These are phyloP conservation scores for Westerdykella ornata DNA, from an alignment of 2,329 filamentous ascomycete genomes.

Conservation along the genomic window DNA sequence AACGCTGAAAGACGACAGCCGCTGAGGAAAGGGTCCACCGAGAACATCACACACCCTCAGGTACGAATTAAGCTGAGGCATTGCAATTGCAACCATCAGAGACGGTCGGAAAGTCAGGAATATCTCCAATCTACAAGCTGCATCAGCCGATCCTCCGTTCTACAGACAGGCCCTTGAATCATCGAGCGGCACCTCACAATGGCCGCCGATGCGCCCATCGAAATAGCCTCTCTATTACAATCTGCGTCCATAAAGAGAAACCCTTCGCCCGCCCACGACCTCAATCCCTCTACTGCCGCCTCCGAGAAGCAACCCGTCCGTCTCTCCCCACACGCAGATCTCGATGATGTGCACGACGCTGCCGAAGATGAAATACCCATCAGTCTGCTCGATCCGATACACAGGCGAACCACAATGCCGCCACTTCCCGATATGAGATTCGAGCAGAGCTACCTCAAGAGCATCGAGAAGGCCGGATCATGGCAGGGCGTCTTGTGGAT, in stretches of 20 bases:
- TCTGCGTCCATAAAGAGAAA: conserved; percentile 67
- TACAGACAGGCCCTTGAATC: no score
- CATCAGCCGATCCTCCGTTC: no score
- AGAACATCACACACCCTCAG: no score
- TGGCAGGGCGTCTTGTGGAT: conserved; percentile 78
- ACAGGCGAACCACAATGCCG: conserved; percentile 58
- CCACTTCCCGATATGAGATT: conserved; percentile 77
- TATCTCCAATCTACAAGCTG: no score
- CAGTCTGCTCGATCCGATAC: conserved; percentile 53
- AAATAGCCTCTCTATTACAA: conserved; percentile 74
- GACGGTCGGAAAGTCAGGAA: no score
- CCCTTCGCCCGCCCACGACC: conserved; percentile 66
- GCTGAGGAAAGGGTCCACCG: no score
- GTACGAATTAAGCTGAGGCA: no score
- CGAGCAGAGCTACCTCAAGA: conserved; percentile 95
- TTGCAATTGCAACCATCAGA: no score
- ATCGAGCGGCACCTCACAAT: conserved; percentile 35
- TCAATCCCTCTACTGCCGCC: conserved; percentile 72
- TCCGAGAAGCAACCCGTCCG: conserved; percentile 59
- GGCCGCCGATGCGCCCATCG: conserved; percentile 52
- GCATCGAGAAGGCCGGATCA: conserved; percentile 70
- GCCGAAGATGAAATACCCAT: conserved; percentile 64
- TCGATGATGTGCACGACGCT: conserved; percentile 44
- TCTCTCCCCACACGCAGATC: conserved; percentile 32
- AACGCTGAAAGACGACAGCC: no score